Conservation (phyloP, 176 grass and related monocot species). For the Phoenix dactylifera region DNA sequence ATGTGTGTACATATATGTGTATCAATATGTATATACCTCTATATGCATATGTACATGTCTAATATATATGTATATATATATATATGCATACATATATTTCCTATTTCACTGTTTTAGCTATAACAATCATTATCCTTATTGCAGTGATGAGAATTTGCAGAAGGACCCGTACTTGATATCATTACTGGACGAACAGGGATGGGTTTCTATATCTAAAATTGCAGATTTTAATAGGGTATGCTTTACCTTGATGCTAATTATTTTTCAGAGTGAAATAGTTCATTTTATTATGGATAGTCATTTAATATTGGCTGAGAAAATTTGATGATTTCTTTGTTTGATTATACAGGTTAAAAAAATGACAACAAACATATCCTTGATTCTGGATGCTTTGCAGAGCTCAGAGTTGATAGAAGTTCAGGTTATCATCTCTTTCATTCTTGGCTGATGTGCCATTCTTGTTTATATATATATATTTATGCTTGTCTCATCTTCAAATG, state of each 20-base stretch:
- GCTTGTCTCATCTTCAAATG: background rate
- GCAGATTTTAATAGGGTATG: conserved; percentile 76
- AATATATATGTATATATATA: too few relatives aligned
- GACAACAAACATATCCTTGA: conserved; percentile 46
- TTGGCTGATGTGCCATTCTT: too few relatives aligned
- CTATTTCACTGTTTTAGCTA: background rate
- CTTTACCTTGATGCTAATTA: conserved; percentile 9
- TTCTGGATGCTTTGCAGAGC: conserved; percentile 45
- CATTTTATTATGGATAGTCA: too few relatives aligned
- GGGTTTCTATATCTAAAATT: conserved; percentile 61
- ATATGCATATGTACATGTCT: too few relatives aligned
- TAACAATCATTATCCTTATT: conserved; percentile 2
- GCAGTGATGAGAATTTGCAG: conserved; percentile 55
- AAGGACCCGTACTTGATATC: conserved; percentile 59
- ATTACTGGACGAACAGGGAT: conserved; percentile 67
- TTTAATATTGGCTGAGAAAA: too few relatives aligned
- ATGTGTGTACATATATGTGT: too few relatives aligned
- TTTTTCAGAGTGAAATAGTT: background rate
- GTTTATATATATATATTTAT: background rate
- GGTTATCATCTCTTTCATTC: conserved; percentile 33
- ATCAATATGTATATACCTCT: too few relatives aligned
- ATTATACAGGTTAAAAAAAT: conserved; percentile 57
- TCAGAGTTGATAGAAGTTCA: conserved; percentile 63
- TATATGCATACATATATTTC: too few relatives aligned
- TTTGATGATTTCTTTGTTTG: too few relatives aligned